A percentile compares a stretch with the other conserved stretches of the same genome.
These are phyloP conservation scores for Phytophthora citrophthora DNA, from an alignment of 352 stramenopile genomes.

Conservation along the genomic window DNA sequence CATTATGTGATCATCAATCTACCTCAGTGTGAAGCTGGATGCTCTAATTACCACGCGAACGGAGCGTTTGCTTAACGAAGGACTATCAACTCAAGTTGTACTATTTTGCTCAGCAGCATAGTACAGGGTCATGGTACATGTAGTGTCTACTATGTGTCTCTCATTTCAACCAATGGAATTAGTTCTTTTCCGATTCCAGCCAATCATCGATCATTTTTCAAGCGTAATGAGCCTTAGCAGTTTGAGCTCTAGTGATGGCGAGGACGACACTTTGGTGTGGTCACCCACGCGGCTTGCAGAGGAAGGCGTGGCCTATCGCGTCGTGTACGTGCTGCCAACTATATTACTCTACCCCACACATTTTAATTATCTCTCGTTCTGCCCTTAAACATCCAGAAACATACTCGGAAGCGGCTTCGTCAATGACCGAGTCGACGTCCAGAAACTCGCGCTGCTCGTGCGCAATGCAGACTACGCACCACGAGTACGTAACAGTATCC, in stretches of 20 bases:
- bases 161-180: slow-evolving; percentile 7
- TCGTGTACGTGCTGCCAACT: slow-evolving; percentile 49
- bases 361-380: slow-evolving; percentile 1
- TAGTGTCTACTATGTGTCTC: too few species aligned
- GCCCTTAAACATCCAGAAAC: slow-evolving; percentile 42
- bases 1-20: too few species aligned
- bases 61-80: too few species aligned
- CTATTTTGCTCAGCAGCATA: too few species aligned
- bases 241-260: slow-evolving; percentile 32
- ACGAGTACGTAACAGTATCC: slow-evolving; percentile 35
- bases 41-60: too few species aligned
- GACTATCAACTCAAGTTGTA: too few species aligned
- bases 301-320: slow-evolving; percentile 58
- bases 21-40: too few species aligned
- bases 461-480: slow-evolving; percentile 77
- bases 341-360: neutral
- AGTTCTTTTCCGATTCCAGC: neutral
- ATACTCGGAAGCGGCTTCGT: slow-evolving; percentile 67
- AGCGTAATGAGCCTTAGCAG: slow-evolving; percentile 29
- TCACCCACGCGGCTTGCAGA: slow-evolving; percentile 48
- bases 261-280: slow-evolving; percentile 35
- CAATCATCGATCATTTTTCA: slow-evolving; percentile 26
- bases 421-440: slow-evolving; percentile 57
- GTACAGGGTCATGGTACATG: too few species aligned
- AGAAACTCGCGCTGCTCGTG: slow-evolving; percentile 68